Conservation (phyloP, 73 alveolate genomes). For the Breviolum minutum region DNA sequence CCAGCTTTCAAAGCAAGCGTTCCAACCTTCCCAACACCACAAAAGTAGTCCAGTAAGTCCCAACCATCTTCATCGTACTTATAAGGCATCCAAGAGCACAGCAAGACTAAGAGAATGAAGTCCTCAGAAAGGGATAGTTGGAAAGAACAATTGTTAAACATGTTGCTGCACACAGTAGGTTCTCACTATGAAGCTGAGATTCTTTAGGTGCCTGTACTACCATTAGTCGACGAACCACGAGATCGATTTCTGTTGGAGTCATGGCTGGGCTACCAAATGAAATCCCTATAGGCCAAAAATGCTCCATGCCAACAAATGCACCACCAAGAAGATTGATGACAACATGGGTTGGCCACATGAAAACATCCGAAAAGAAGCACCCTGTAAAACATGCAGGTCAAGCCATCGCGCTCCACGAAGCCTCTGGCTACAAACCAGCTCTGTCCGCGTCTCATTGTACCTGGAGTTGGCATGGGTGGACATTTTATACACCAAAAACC, state of each 20-base stretch:
- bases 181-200: not conserved
- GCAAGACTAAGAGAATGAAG: not conserved
- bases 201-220: not conserved
- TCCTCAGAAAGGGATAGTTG: not conserved
- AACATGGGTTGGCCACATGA: no score
- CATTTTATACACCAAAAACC: not conserved
- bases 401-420: not conserved
- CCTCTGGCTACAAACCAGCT: not conserved
- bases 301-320: no score
- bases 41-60: constrained; percentile 8
- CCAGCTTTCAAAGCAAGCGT: not conserved
- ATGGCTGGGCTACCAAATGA: no score
- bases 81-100: not conserved
- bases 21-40: constrained; percentile 11
- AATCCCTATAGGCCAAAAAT: no score
- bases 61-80: not conserved
- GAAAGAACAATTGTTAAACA: not conserved
- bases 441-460: not conserved
- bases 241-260: not conserved
- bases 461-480: not conserved
- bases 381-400: no score
- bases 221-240: constrained; percentile 14
- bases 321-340: no score
- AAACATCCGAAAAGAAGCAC: no score
- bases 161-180: not conserved